These are phyloP conservation scores for Lupinus albus DNA, from an alignment of 306 rosid genomes.

Conservation along the genomic window DNA sequence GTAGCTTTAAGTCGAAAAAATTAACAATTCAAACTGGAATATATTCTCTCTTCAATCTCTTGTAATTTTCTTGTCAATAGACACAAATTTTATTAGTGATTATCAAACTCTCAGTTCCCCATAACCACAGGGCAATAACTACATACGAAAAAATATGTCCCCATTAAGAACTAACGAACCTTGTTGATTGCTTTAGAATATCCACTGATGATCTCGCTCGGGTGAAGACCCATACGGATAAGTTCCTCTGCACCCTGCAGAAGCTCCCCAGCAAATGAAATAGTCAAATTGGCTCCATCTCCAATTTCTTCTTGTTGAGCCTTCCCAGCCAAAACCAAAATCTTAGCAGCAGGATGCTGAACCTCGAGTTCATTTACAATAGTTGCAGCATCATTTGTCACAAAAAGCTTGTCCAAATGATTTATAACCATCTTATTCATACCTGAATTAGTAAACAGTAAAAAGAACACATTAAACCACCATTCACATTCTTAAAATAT, in stretches of 20 bases:
- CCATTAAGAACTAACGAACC: conserved; percentile 59
- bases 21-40: not conserved
- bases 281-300: conserved; percentile 89
- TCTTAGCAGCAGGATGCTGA: conserved; percentile 96
- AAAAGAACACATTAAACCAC: not conserved
- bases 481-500: not conserved
- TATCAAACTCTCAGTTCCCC: too few relatives aligned
- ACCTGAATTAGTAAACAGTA: conserved; percentile 43
- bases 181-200: conserved; percentile 77
- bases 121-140: too few relatives aligned
- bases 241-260: conserved; percentile 88
- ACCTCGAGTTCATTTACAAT: conserved; percentile 85
- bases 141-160: too few relatives aligned
- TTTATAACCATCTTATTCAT: conserved; percentile 98
- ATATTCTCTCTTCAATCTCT: too few relatives aligned
- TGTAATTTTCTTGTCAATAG: too few relatives aligned
- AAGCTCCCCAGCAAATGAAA: conserved; percentile 93
- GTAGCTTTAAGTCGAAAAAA: not conserved
- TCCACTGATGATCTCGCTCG: conserved; percentile 92
- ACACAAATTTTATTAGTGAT: too few relatives aligned
- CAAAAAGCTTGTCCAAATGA: conserved; percentile 92
- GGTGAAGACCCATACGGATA: conserved; percentile 93
- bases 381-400: conserved; percentile 87
- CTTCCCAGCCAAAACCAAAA: conserved; percentile 88
- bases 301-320: conserved; percentile 97